Conservation (phyloP, 2,329 filamentous ascomycete species). For the Arthrinium puccinioides region DNA sequence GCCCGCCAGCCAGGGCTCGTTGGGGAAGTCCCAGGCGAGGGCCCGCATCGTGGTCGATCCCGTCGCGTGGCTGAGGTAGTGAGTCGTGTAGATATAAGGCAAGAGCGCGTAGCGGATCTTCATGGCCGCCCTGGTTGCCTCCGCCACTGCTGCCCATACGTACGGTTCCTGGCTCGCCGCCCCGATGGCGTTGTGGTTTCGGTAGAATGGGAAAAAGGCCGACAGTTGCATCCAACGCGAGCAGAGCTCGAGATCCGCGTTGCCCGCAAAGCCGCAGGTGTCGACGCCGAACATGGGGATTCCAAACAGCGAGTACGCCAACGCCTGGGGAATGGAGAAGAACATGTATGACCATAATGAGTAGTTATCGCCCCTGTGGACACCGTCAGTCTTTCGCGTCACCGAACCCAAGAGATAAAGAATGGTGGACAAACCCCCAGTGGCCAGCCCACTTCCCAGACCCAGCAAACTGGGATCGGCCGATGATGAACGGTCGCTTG, state of each 20-base stretch:
- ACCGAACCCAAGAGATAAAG: background rate
- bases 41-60: constrained; percentile 68
- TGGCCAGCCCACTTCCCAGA: constrained; percentile 71
- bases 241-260: constrained; percentile 63
- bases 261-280: constrained; percentile 63
- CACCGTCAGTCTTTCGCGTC: background rate
- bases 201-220: constrained; percentile 72
- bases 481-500: constrained; percentile 78
- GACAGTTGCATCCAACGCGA: constrained; percentile 66
- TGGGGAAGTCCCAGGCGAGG: constrained; percentile 66
- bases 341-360: constrained; percentile 68
- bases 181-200: constrained; percentile 63
- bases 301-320: constrained; percentile 67
- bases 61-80: constrained; percentile 57
- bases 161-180: constrained; percentile 65
- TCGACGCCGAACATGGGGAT: constrained; percentile 72
- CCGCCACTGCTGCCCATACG: constrained; percentile 57
- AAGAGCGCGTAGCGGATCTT: constrained; percentile 62
- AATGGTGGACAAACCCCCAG: constrained; percentile 46
- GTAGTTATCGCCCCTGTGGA: constrained; percentile 57
- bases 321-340: constrained; percentile 69
- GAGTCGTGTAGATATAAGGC: constrained; percentile 70
- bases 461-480: constrained; percentile 73
- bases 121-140: constrained; percentile 61
- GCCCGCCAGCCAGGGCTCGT: constrained; percentile 59